phyloP scores from a whole-genome alignment of 495 filamentous ascomycete genomes.

The Penicillium longicatenatum region DNA sequence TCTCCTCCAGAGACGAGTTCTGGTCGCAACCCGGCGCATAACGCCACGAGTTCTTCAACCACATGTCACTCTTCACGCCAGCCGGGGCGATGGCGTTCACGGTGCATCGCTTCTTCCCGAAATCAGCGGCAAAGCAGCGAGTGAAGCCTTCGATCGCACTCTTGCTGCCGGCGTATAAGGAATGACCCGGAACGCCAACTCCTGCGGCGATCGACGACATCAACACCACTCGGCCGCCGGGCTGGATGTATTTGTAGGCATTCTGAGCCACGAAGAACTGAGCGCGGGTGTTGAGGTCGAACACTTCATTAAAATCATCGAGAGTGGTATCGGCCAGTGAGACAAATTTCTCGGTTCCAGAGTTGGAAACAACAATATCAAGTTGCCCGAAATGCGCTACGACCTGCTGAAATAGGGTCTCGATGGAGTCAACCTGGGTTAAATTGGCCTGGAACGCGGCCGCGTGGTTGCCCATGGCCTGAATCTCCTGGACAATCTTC shows the following conservation, averaged over 20 bases:
- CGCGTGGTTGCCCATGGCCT: conserved; percentile 59
- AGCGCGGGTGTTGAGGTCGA: conserved; percentile 72
- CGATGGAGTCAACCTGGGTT: conserved; percentile 64
- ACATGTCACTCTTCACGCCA: conserved; percentile 82
- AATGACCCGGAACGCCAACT: conserved; percentile 68
- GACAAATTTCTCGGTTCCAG: conserved; percentile 52
- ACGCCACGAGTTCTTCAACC: conserved; percentile 63
- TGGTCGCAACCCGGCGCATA: conserved; percentile 57
- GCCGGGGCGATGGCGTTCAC: conserved; percentile 77
- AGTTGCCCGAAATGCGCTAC: conserved; percentile 67
- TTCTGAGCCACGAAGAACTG: conserved; percentile 86
- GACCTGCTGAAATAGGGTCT: conserved; percentile 62
- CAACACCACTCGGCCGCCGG: conserved; percentile 64
- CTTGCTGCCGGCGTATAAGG: conserved; percentile 76
- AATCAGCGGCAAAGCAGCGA: conserved; percentile 73
- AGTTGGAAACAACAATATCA: conserved; percentile 70
- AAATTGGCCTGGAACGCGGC: conserved; percentile 77
- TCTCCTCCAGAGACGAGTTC: conserved; percentile 39
- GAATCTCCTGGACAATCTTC: conserved; percentile 62
- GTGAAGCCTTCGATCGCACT: conserved; percentile 79
- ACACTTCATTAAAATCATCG: conserved; percentile 74
- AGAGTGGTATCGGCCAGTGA: conserved; percentile 67
- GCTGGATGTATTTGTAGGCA: conserved; percentile 66
- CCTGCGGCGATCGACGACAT: conserved; percentile 59
- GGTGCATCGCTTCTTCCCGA: conserved; percentile 70